Percentiles rank a stretch among this genome's conserved stretches.
phyloP scores from a whole-genome alignment of 139 green algal species.

The Chlamydomonas incerta region DNA sequence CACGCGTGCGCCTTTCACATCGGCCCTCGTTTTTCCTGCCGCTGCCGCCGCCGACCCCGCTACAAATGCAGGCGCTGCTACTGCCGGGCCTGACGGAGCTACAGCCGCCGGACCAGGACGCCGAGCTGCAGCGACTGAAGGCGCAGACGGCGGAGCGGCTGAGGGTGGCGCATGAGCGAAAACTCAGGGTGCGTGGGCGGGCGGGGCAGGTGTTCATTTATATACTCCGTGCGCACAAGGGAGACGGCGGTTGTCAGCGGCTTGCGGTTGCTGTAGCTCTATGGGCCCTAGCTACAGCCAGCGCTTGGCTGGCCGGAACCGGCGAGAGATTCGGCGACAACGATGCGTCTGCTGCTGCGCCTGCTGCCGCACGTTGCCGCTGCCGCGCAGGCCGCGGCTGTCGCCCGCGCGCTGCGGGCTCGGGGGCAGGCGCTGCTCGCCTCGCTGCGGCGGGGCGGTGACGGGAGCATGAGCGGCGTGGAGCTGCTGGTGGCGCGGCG shows the following conservation, averaged over 20 bases:
- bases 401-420: neutral
- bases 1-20: no score
- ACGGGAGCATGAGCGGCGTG: neutral
- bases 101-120: neutral
- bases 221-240: no score
- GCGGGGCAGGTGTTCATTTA: no score
- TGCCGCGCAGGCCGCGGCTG: slow-evolving; percentile 1
- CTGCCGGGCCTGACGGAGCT: slow-evolving; percentile 11
- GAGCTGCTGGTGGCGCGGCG: neutral
- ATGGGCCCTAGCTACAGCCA: no score
- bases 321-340: no score
- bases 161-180: neutral
- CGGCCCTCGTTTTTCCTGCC: no score
- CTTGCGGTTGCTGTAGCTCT: no score
- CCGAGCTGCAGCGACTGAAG: neutral
- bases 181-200: slow-evolving; percentile 6
- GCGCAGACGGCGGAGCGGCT: slow-evolving; percentile 1
- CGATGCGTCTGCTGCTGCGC: no score
- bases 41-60: no score
- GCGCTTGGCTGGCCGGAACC: no score
- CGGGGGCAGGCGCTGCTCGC: slow-evolving; percentile 5
- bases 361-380: no score
- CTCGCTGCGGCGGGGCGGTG: neutral
- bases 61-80: slow-evolving; percentile 33
- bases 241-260: no score